phyloP scores from a whole-genome alignment of 2,329 filamentous ascomycete species.

The Penicillium sumatraense region DNA sequence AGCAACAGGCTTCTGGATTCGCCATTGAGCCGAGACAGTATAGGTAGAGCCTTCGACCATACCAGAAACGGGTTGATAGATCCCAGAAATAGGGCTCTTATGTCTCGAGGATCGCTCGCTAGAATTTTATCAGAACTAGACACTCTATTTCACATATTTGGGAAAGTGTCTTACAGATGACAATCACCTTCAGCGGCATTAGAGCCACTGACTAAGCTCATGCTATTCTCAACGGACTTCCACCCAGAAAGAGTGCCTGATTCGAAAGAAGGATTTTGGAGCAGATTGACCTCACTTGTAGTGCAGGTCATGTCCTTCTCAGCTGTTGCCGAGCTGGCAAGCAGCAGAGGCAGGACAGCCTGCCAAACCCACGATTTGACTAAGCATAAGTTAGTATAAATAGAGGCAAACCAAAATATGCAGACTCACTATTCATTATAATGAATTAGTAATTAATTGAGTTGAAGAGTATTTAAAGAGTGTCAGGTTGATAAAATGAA shows the following conservation, averaged over 20 bases:
- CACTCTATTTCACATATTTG: background rate
- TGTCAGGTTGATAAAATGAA: background rate
- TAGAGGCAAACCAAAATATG: background rate
- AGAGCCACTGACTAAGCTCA: background rate
- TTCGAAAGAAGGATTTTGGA: constrained; percentile 1
- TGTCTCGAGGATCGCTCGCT: background rate
- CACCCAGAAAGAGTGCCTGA: background rate
- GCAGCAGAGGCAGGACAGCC: background rate
- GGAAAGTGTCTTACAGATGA: background rate
- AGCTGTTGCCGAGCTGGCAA: background rate
- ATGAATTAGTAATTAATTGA: background rate
- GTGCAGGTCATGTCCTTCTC: background rate
- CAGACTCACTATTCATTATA: background rate
- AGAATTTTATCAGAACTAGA: background rate
- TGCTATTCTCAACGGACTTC: background rate
- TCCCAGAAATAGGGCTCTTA: background rate
- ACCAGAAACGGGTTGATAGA: background rate
- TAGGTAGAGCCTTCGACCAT: background rate
- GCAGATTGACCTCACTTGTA: background rate
- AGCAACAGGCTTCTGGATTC: background rate
- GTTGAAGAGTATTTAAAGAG: background rate
- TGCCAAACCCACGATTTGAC: background rate
- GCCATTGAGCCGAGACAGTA: background rate
- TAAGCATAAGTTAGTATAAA: background rate
- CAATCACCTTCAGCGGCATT: background rate